Conservation (phyloP, 1,284 basidiomycete genomes). For the Ceratobasidium papillatum region DNA sequence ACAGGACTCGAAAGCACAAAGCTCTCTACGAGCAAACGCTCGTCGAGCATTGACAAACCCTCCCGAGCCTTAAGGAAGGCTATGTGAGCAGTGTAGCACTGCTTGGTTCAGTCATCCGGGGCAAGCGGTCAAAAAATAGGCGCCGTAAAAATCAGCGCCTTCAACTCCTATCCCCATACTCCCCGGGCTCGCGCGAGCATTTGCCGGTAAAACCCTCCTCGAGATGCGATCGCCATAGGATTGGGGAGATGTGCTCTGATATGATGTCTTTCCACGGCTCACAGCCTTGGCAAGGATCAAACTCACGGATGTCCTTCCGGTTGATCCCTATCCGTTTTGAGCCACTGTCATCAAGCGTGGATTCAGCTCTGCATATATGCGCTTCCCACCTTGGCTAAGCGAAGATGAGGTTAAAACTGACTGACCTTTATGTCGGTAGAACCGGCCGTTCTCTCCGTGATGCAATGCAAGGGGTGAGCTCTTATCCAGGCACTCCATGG, state of each 20-base stretch:
- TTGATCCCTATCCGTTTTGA: slow-evolving; percentile 10
- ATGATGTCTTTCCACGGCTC: slow-evolving; percentile 18
- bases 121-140: background rate
- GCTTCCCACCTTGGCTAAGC: background rate
- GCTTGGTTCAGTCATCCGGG: background rate
- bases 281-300: slow-evolving; percentile 24
- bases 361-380: slow-evolving; percentile 19
- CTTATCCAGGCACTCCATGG: slow-evolving; percentile 5
- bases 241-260: background rate
- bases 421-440: slow-evolving; percentile 5
- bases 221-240: background rate
- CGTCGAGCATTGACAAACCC: too few species aligned
- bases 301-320: background rate
- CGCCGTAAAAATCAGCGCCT: slow-evolving; percentile 6
- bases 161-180: background rate
- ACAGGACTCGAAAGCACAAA: background rate
- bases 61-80: background rate
- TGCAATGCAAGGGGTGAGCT: background rate
- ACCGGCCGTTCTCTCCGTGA: background rate
- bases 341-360: slow-evolving; percentile 12
- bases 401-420: background rate
- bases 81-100: background rate
- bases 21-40: background rate
- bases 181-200: background rate
- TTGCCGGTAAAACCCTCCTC: background rate